Evolutionary conservation across 148 eudicot species (phyloP).

Genomic region (Silene uniflora): DNA sequence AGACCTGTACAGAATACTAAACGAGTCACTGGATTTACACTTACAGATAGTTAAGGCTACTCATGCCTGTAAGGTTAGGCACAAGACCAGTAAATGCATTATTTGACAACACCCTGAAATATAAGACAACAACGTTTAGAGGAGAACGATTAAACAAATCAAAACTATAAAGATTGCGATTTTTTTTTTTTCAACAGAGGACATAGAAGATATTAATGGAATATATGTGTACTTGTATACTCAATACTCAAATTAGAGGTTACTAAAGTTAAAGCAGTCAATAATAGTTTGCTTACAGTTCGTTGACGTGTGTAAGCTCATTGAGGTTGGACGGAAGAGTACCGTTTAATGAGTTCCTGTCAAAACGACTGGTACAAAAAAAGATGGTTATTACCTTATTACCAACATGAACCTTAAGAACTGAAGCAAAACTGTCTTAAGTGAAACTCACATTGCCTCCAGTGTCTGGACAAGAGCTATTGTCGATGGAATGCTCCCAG

Average conservation of each 20-base stretch:
- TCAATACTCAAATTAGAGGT: not conserved
- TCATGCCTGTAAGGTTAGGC: conserved; percentile 71
- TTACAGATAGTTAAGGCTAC: conserved; percentile 53
- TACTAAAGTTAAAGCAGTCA: not conserved
- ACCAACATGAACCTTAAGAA: conserved; percentile 10
- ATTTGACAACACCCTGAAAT: conserved; percentile 66
- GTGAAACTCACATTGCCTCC: conserved; percentile 64
- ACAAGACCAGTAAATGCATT: conserved; percentile 54
- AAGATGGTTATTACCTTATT: conserved; percentile 6
- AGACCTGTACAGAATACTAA: not conserved
- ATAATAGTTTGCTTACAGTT: conserved; percentile 52
- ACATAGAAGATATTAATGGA: not conserved
- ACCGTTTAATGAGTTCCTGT: conserved; percentile 58
- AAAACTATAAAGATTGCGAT: not conserved
- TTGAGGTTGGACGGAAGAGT: conserved; percentile 46
- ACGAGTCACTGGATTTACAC: conserved; percentile 16
- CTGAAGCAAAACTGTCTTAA: not conserved
- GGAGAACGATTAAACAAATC: not conserved
- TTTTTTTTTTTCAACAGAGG: not conserved
- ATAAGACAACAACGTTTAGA: conserved; percentile 9
- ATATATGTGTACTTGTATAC: not conserved
- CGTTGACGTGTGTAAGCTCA: conserved; percentile 49
- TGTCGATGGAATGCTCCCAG: conserved; percentile 56
- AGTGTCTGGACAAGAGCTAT: conserved; percentile 54
- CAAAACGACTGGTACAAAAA: conserved; percentile 56